phyloP scores from a whole-genome alignment of 306 rosid species.

The Prunus mira region DNA sequence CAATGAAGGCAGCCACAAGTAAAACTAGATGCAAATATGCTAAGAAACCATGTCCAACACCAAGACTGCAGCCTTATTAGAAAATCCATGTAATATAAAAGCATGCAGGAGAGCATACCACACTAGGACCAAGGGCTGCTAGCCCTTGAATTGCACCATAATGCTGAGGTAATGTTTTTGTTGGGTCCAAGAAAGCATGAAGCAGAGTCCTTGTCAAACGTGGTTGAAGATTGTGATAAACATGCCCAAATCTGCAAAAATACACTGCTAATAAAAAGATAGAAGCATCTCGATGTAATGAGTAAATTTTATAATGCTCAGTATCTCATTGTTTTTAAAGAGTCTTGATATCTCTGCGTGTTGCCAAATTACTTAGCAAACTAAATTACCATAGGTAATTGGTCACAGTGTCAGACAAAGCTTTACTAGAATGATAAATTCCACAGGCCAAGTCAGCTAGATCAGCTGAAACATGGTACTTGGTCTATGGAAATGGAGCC shows the following conservation, averaged over 20 bases:
- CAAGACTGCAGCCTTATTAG: constrained; percentile 2
- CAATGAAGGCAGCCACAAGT: background rate
- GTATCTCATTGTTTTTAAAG: background rate
- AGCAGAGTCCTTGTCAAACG: constrained; percentile 80
- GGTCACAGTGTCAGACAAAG: background rate
- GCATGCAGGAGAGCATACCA: constrained; percentile 50
- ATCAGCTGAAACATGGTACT: background rate
- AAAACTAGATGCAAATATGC: constrained; percentile 2
- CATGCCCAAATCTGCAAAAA: constrained; percentile 74
- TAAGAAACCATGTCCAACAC: background rate
- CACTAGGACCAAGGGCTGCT: constrained; percentile 74
- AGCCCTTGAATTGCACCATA: constrained; percentile 94
- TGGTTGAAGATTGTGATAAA: constrained; percentile 82
- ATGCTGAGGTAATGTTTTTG: constrained; percentile 78
- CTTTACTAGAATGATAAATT: background rate
- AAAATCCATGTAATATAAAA: constrained; percentile 12
- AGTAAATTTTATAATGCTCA: background rate
- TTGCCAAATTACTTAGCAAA: background rate
- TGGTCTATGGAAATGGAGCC: background rate
- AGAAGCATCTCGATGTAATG: background rate
- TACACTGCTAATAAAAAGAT: constrained; percentile 4
- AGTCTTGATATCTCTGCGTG: background rate
- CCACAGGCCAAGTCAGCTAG: background rate
- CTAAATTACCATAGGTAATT: background rate
- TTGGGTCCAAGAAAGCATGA: constrained; percentile 85